These are phyloP conservation scores for Rhodocollybia butyracea DNA, from an alignment of 768 basidiomycete species.

Conservation along the genomic window DNA sequence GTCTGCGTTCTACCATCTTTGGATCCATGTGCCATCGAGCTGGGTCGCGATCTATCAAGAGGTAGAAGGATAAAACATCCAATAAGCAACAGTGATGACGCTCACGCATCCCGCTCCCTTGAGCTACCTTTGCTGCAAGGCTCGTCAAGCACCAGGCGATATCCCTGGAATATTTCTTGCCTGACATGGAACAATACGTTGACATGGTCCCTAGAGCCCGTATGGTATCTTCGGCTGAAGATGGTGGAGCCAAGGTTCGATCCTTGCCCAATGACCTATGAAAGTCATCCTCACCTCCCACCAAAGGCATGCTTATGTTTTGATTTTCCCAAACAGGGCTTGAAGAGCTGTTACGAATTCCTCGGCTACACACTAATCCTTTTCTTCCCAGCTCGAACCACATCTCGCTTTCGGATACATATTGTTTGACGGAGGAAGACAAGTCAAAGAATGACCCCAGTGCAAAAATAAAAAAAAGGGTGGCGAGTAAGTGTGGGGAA, in stretches of 20 bases:
- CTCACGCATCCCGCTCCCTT: conserved; percentile 35
- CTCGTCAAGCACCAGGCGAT: conserved; percentile 52
- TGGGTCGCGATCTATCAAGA: conserved; percentile 33
- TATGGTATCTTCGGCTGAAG: conserved; percentile 34
- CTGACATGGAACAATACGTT: conserved; percentile 52
- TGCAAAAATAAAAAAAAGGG: conserved; percentile 56
- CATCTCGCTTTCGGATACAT: conserved; percentile 56
- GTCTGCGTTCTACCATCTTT: conserved; percentile 31
- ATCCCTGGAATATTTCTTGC: conserved; percentile 43
- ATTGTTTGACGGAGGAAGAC: conserved; percentile 33
- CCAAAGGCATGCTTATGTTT: background rate
- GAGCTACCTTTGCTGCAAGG: conserved; percentile 56
- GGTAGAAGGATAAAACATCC: conserved; percentile 16
- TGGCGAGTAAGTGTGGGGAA: conserved; percentile 48
- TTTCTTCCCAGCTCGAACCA: conserved; percentile 58
- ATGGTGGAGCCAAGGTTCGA: background rate
- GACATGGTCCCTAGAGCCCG: conserved; percentile 57
- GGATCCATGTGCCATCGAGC: conserved; percentile 38
- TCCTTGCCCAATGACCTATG: background rate
- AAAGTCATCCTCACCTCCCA: background rate
- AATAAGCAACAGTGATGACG: conserved; percentile 12
- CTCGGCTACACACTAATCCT: conserved; percentile 48
- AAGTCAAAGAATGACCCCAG: conserved; percentile 61
- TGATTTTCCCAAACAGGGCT: background rate
- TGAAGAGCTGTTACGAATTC: conserved; percentile 46